Evolutionary conservation across 495 filamentous ascomycete genomes (phyloP).

Genomic region (Astrothelium subdiscretum): DNA sequence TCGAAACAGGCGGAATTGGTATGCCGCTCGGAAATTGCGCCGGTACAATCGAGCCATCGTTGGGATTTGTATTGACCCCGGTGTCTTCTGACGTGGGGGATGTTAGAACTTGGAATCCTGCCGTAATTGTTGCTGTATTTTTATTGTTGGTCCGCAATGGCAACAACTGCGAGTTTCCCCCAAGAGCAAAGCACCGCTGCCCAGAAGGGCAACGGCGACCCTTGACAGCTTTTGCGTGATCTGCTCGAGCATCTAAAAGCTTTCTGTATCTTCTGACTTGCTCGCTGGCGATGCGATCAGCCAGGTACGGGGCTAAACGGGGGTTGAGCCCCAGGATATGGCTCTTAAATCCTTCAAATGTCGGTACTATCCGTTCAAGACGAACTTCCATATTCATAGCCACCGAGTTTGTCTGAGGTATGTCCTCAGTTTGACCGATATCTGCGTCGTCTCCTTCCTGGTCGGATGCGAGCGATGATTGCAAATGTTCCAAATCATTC

Average conservation of each 20-base stretch:
- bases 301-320: constrained; percentile 50
- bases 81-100: constrained; percentile 44
- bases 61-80: constrained; percentile 38
- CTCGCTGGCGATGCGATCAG: constrained; percentile 75
- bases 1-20: constrained; percentile 65
- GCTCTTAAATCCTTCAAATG: constrained; percentile 60
- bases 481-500: constrained; percentile 12
- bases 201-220: constrained; percentile 43
- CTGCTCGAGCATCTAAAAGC: constrained; percentile 52
- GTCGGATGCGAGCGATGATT: not conserved
- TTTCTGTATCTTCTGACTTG: constrained; percentile 70
- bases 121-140: constrained; percentile 27
- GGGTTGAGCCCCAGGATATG: constrained; percentile 68
- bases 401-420: constrained; percentile 11
- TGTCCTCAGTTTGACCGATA: constrained; percentile 35
- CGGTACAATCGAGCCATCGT: constrained; percentile 55
- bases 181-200: constrained; percentile 52
- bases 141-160: constrained; percentile 32
- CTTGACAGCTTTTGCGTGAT: constrained; percentile 49
- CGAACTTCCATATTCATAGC: constrained; percentile 34
- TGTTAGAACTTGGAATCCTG: constrained; percentile 39
- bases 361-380: constrained; percentile 47
- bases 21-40: constrained; percentile 71
- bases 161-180: constrained; percentile 44
- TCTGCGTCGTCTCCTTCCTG: constrained; percentile 40